Percentiles rank a stretch among this genome's conserved stretches.
Conservation (phyloP, 805 yeast species). For the Hanseniaspora guilliermondii region DNA sequence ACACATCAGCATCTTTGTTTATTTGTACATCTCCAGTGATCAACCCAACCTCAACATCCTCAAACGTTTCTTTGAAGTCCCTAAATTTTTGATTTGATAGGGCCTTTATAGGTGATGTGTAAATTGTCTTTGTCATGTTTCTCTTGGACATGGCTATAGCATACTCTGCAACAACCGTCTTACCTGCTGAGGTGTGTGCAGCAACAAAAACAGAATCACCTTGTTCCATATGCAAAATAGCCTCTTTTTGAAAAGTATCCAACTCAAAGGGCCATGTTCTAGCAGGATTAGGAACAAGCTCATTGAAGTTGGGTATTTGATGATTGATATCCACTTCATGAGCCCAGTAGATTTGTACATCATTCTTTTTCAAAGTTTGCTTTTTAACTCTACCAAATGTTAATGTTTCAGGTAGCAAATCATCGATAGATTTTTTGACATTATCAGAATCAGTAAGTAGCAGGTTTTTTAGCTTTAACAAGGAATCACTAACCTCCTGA, state of each 20-base stretch:
- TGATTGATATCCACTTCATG: slow-evolving; percentile 85
- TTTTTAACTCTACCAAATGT: slow-evolving; percentile 33
- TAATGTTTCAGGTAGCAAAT: slow-evolving; percentile 39
- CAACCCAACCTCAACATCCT: slow-evolving; percentile 54
- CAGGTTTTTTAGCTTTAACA: slow-evolving; percentile 12
- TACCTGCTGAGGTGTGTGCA: slow-evolving; percentile 98
- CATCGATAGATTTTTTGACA: slow-evolving; percentile 29
- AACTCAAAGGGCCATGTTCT: slow-evolving; percentile 88
- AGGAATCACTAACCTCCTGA: slow-evolving; percentile 11
- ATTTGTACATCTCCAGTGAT: slow-evolving; percentile 97
- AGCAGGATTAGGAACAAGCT: slow-evolving; percentile 86
- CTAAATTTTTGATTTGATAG: slow-evolving; percentile 80
- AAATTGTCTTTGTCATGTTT: slow-evolving; percentile 93
- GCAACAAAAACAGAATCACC: slow-evolving; percentile 98
- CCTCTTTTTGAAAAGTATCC: slow-evolving; percentile 93
- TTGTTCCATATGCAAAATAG: slow-evolving; percentile 88
- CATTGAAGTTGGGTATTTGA: slow-evolving; percentile 66
- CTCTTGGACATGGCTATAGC: slow-evolving; percentile 94
- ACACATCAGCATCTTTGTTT: slow-evolving; percentile 88
- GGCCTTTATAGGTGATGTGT: slow-evolving; percentile 91
- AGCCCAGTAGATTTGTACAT: slow-evolving; percentile 67
- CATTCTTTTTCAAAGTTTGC: slow-evolving; percentile 6
- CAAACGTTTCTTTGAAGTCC: slow-evolving; percentile 69
- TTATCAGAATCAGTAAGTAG: slow-evolving; percentile 10
- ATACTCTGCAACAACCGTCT: slow-evolving; percentile 95